Conservation (phyloP, 2,329 filamentous ascomycete genomes). For the Apiospora phragmitis region DNA sequence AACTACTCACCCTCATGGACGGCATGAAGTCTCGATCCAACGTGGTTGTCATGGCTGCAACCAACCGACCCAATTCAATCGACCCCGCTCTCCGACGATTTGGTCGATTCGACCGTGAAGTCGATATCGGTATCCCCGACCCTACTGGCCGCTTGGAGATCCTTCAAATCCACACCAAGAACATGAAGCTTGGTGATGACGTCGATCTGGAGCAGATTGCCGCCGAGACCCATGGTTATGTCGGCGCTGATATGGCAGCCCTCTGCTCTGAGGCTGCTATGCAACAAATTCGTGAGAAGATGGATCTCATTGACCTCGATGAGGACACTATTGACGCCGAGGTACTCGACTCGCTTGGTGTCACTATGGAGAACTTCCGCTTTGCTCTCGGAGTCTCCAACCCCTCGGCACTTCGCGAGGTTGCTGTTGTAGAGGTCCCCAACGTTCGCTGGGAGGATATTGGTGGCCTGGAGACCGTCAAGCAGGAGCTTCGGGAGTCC, state of each 20-base stretch:
- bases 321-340: slow-evolving; percentile 99
- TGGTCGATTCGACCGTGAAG: slow-evolving; percentile 97
- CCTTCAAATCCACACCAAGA: slow-evolving; percentile 99
- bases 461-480: slow-evolving; percentile 96
- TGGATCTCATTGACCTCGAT: slow-evolving; percentile 98
- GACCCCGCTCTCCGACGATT: slow-evolving; percentile 97
- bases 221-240: slow-evolving; percentile 97
- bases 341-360: slow-evolving; percentile 94
- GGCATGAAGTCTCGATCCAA: slow-evolving; percentile 99
- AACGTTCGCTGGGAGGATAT: slow-evolving; percentile 99
- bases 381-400: slow-evolving; percentile 98
- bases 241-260: slow-evolving; percentile 96
- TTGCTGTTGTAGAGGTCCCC: slow-evolving; percentile 97
- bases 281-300: slow-evolving; percentile 99
- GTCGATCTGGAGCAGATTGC: slow-evolving; percentile 97
- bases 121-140: slow-evolving; percentile 97
- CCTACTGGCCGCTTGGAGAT: slow-evolving; percentile 98
- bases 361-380: slow-evolving; percentile 99
- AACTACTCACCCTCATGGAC: slow-evolving; percentile 95
- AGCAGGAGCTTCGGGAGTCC: slow-evolving; percentile 98
- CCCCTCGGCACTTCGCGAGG: slow-evolving; percentile 96
- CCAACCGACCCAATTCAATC: slow-evolving; percentile 98
- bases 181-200: slow-evolving; percentile 98
- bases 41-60: slow-evolving; percentile 98
- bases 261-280: slow-evolving; percentile 99